Conservation (phyloP, 2,329 filamentous ascomycete species). For the Colletotrichum euphorbiae region DNA sequence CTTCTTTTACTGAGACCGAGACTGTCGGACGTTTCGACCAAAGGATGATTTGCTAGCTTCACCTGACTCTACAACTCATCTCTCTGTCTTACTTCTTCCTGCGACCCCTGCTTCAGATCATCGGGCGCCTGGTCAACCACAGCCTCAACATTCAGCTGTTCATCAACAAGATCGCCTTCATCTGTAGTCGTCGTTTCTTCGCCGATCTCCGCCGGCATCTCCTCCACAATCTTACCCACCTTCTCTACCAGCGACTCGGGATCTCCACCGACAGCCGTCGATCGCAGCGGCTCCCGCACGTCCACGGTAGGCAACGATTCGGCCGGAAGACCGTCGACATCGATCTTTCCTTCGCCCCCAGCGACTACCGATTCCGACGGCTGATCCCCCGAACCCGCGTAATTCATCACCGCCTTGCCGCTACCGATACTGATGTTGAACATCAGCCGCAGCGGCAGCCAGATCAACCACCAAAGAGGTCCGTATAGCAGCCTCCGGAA, state of each 20-base stretch:
- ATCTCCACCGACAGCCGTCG: conserved; percentile 43
- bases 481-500: conserved; percentile 90
- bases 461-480: conserved; percentile 89
- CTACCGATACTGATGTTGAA: conserved; percentile 70
- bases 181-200: conserved; percentile 17
- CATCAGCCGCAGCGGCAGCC: conserved; percentile 79
- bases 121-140: conserved; percentile 38
- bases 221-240: conserved; percentile 65
- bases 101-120: conserved; percentile 42
- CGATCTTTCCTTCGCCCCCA: conserved; percentile 45
- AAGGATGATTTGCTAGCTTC: neutral
- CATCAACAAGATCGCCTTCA: conserved; percentile 4
- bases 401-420: conserved; percentile 62
- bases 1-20: conserved; percentile 22
- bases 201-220: conserved; percentile 39
- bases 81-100: conserved; percentile 33
- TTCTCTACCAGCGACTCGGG: conserved; percentile 61
- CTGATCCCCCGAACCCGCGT: conserved; percentile 40
- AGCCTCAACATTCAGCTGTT: conserved; percentile 44
- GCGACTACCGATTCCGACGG: conserved; percentile 42
- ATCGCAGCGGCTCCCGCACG: conserved; percentile 50
- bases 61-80: conserved; percentile 31
- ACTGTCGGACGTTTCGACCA: conserved; percentile 4
- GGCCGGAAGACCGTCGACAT: conserved; percentile 51
- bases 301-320: conserved; percentile 62